Base-by-base conservation (phyloP, 805 yeast species). In the Vanderwaltozyma polyspora region DNA sequence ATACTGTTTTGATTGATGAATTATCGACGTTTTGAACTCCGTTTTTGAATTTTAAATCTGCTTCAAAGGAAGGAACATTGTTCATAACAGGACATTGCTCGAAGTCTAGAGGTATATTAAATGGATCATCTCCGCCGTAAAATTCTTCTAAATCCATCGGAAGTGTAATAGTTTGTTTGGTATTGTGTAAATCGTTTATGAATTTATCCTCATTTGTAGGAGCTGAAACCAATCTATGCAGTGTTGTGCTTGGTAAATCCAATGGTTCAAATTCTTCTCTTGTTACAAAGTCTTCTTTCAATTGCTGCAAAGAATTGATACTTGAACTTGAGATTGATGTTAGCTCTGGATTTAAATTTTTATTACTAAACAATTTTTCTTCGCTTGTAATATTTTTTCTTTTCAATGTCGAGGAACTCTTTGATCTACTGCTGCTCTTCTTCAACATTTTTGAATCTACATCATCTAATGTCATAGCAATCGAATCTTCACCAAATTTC, bases 401-500 rank as follows among this genome's bases (percentile, higher is more conserved):
- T 19, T 21, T 21, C 7, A 10, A 21, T 21, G 7, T 21, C 23
- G 7, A 7, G n/a, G n/a, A 6, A 17, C 13, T 27, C 19, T 15
- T 27, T 27, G n/a, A n/a, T n/a, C n/a, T 27, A 17, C 4, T 16
- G 17, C 17, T 19, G 17, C 17, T 17, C 19, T 27, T 16, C 15
- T 27, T 11, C 4, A 16, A 16, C 9, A 5, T 16, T 8, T 21
- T 10, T 21, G 10, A 21, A n/a, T 28, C 24, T 4, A 12, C 6
- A 19, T 28, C 31, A 12, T 46, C 52, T 4, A 57, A 48, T 27
- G 46, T 49, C 42, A 55, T 41, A 31, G 53, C 42, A 8, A 56
- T 42, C 32, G 47, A 46, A 39, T 55, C 44, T 25, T 54, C 50
- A 24, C 49, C 52, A 32, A 34, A 46, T 29, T 46, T 54, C 16